These are phyloP conservation scores for Marchantia paleacea DNA, from an alignment of 225 moss, liverwort and hornwort species.

Conservation along the genomic window DNA sequence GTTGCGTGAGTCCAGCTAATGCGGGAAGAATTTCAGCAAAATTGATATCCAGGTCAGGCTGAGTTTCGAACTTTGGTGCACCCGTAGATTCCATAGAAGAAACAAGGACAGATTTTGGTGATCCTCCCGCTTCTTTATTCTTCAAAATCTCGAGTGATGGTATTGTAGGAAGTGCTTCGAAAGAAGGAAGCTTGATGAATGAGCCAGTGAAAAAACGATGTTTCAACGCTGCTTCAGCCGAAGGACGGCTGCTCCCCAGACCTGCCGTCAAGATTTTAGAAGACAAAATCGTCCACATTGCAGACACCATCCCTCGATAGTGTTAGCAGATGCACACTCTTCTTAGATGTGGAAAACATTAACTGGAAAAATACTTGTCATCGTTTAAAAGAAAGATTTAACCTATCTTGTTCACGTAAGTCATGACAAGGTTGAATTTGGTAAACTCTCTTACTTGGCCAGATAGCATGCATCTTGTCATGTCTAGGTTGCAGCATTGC, in stretches of 20 bases:
- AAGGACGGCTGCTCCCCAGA: slow-evolving; percentile 80
- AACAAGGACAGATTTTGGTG: slow-evolving; percentile 2
- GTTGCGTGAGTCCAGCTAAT: slow-evolving; percentile 24
- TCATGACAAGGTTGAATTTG: background rate
- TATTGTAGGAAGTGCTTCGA: slow-evolving; percentile 39
- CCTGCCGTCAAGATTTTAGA: slow-evolving; percentile 25
- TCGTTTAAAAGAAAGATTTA: background rate
- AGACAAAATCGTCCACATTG: background rate
- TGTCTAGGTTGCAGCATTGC: slow-evolving; percentile 81
- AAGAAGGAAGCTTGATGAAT: slow-evolving; percentile 21
- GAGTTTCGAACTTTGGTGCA: slow-evolving; percentile 3
- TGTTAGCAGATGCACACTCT: background rate
- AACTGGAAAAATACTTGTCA: no score
- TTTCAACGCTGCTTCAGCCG: slow-evolving; percentile 73
- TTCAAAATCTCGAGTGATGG: slow-evolving; percentile 18
- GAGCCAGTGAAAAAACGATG: slow-evolving; percentile 68
- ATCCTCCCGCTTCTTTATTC: background rate
- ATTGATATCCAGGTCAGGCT: slow-evolving; percentile 20
- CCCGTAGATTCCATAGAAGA: background rate
- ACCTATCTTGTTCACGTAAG: background rate
- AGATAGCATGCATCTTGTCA: slow-evolving; percentile 56
- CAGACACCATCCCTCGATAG: background rate
- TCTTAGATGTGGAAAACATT: background rate
- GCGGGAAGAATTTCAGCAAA: slow-evolving; percentile 31
- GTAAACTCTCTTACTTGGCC: slow-evolving; percentile 56